Conservation (phyloP, 208 protist genomes). For the Angomonas deanei region DNA sequence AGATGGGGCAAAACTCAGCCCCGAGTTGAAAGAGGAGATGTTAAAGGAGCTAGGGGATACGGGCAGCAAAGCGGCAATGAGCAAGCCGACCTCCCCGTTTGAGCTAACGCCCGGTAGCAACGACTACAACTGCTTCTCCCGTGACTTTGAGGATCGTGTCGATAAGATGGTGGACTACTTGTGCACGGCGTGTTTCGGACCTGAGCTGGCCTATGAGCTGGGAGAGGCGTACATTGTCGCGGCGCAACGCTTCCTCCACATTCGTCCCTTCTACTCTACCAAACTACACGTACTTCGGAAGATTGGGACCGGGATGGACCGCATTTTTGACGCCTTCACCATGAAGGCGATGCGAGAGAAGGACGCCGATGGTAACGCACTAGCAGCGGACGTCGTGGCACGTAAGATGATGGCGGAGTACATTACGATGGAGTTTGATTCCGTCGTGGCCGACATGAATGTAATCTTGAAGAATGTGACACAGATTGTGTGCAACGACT, state of each 20-base stretch:
- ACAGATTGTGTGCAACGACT: conserved; percentile 74
- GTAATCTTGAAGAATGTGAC: conserved; percentile 51
- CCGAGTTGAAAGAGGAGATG: conserved; percentile 20
- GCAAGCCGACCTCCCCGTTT: conserved; percentile 21
- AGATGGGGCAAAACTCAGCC: not conserved
- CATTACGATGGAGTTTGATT: conserved; percentile 84
- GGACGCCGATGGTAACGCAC: conserved; percentile 1
- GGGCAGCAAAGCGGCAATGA: not conserved
- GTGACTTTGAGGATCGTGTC: conserved; percentile 72
- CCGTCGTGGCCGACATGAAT: conserved; percentile 65
- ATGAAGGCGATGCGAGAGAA: conserved; percentile 23
- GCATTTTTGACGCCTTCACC: conserved; percentile 31
- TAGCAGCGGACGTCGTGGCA: conserved; percentile 5
- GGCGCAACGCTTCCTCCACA: conserved; percentile 74
- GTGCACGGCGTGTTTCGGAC: conserved; percentile 72
- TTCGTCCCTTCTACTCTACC: conserved; percentile 75
- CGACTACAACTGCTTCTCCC: conserved; percentile 70
- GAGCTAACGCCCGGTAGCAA: conserved; percentile 45
- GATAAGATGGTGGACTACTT: conserved; percentile 44
- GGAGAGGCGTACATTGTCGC: conserved; percentile 70
- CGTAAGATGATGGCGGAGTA: conserved; percentile 68
- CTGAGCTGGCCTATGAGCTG: conserved; percentile 66
- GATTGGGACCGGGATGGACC: conserved; percentile 53
- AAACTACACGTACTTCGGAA: conserved; percentile 66
- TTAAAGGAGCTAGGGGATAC: not conserved